Base-by-base conservation (phyloP, 371 early-diverging fungal species). In the Mucor saturninus region DNA sequence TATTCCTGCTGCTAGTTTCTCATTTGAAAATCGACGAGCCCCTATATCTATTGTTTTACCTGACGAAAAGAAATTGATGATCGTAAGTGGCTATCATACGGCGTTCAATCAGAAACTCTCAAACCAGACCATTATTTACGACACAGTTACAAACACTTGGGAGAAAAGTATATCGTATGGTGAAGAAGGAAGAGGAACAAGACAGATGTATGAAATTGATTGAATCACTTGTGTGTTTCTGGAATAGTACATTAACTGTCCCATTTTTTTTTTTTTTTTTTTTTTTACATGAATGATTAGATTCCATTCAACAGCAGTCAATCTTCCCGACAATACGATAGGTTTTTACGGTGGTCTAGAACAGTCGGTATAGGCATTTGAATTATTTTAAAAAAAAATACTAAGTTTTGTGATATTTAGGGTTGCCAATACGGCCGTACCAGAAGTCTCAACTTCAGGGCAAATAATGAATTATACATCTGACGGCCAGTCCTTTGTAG, bases 301-400 rank as follows among this genome's bases (percentile, higher is more conserved):
- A 3, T 58, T 26, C 13, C 49, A 45, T 38, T 43, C 45, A 15
- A 37, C 59, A 1, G 39, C 59, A n/a, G 37, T 49, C 7, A 48
- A 49, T 37, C 48, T 58, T 5, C 35, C 51, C 40, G 29, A 50
- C 40, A 32, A 56, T 51, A 37, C 29, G 15, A n/a, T 51, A 32
- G 56, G 51, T 31, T 51, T 42, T 9, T 56, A 15, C 50, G 63
- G 56, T 51, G 63, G 51, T 9, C 9, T 30, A 29, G 63, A 48
- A 56, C 50, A 42, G 63, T 58, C 13, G 11, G 48, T 38, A 21
- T 21, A 21, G 21, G 21, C 21, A 21, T 21, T 21, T 21, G 21
- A 21, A 21, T 21, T 21, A 21, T 21, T 21, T 21, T 21, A 21
- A 21, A 21, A 21, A 21, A 21, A 21, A 21, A 21, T 21, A 21